A percentile compares a stretch with the other conserved stretches of the same genome.
Evolutionary conservation across 148 eudicot species (phyloP).

Genomic region (Drosera capensis): DNA sequence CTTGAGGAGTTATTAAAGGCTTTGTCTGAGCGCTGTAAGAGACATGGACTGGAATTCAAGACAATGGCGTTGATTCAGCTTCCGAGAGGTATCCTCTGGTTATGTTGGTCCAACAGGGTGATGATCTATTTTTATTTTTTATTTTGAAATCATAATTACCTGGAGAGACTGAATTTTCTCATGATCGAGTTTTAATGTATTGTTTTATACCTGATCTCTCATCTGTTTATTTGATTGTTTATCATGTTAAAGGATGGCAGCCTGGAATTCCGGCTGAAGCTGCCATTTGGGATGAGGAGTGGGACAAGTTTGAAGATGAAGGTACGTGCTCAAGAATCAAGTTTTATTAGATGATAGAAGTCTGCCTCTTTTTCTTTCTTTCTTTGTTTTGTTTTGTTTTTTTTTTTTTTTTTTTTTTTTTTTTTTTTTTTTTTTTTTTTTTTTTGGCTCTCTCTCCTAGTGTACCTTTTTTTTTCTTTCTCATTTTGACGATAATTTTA

Average conservation of each 20-base stretch:
- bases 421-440: background rate
- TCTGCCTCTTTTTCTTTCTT: background rate
- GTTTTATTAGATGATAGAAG: background rate
- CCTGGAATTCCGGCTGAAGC: conserved; percentile 85
- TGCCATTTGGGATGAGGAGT: conserved; percentile 94
- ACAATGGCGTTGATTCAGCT: conserved; percentile 74
- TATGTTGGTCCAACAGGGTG: background rate
- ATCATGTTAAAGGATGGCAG: conserved; percentile 60
- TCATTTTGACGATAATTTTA: background rate
- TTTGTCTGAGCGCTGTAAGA: conserved; percentile 76
- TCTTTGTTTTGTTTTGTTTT: conserved; percentile 4
- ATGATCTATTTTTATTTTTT: background rate
- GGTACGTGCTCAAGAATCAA: conserved; percentile 22
- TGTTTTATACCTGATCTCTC: conserved; percentile 8
- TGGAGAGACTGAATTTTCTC: background rate
- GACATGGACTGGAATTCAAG: conserved; percentile 60
- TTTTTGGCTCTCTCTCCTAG: too few species aligned
- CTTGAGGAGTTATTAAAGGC: conserved; percentile 88
- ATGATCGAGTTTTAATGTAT: background rate
- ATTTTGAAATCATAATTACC: background rate
- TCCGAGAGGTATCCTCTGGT: conserved; percentile 43
- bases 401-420: background rate
- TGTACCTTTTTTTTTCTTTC: background rate
- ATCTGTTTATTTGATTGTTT: conserved; percentile 5
- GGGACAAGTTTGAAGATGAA: conserved; percentile 99